Evolutionary conservation across 2,329 filamentous ascomycete genomes (phyloP).

Genomic region (Pseudocercospora vitis): DNA sequence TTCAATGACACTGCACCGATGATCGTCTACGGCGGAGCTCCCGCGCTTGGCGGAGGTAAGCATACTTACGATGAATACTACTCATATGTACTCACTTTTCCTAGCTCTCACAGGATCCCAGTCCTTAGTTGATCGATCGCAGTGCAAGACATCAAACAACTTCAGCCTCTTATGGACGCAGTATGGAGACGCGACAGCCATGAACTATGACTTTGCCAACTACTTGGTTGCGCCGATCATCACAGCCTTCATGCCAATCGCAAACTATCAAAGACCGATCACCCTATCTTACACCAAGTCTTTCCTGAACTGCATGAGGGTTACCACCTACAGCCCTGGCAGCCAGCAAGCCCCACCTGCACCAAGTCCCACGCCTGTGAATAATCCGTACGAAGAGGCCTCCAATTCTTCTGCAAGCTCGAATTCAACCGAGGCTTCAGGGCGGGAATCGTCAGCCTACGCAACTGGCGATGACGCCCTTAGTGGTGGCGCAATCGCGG

Average conservation of each 20-base stretch:
- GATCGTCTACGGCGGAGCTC: neutral
- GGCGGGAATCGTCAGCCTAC: no score
- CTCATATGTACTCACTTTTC: neutral
- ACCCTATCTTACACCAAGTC: conserved; percentile 11
- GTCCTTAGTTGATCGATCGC: no score
- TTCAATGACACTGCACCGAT: neutral
- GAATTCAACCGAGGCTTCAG: no score
- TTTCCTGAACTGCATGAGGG: conserved; percentile 7
- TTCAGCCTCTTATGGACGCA: no score
- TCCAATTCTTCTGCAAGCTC: no score
- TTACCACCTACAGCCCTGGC: conserved; percentile 12
- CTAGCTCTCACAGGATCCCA: no score
- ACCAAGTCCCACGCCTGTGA: neutral
- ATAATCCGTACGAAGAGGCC: no score
- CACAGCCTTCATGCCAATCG: conserved; percentile 19
- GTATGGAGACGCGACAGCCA: no score
- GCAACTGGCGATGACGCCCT: neutral
- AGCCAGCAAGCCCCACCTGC: conserved; percentile 7
- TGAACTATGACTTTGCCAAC: conserved; percentile 8
- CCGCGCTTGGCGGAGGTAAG: no score
- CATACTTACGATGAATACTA: no score
- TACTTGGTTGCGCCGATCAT: conserved; percentile 9
- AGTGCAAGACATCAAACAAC: no score
- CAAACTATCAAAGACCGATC: conserved; percentile 7
- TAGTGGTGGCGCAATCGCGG: neutral